Percentiles rank a stretch among this genome's conserved stretches.
These are phyloP conservation scores for Pleurotus giganteus DNA, from an alignment of 768 basidiomycete species.

Conservation along the genomic window DNA sequence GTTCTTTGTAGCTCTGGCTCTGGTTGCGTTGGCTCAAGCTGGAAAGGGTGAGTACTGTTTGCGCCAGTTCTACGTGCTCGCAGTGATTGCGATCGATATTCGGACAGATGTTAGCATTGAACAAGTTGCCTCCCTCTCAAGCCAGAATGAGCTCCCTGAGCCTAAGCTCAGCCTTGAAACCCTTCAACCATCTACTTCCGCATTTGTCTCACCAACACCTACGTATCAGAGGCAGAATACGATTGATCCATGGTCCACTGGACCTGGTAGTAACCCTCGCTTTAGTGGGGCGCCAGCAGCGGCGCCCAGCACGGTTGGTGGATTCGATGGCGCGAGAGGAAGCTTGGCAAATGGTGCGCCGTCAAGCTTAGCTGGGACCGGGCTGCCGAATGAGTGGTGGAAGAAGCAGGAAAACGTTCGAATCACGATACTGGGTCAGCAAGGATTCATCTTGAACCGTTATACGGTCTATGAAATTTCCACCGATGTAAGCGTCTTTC, in stretches of 20 bases:
- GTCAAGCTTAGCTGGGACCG: conserved; percentile 67
- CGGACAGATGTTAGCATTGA: conserved; percentile 74
- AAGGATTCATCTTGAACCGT: conserved; percentile 89
- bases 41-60: conserved; percentile 58
- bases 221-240: conserved; percentile 42
- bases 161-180: conserved; percentile 65
- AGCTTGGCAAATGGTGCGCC: conserved; percentile 43
- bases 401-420: conserved; percentile 71
- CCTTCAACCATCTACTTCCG: conserved; percentile 51
- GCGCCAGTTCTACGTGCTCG: conserved; percentile 5
- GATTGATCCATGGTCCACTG: conserved; percentile 56
- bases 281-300: background rate
- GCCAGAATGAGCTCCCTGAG: conserved; percentile 75
- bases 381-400: conserved; percentile 85
- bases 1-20: conserved; percentile 87
- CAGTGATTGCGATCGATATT: background rate
- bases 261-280: background rate
- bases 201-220: conserved; percentile 39
- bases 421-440: conserved; percentile 78
- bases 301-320: conserved; percentile 23
- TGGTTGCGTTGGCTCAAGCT: conserved; percentile 83
- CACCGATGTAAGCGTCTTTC: conserved; percentile 59
- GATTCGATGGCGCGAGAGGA: conserved; percentile 26
- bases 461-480: conserved; percentile 82
- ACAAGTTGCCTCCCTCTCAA: conserved; percentile 71